Evolutionary conservation across 1,284 basidiomycete genomes (phyloP).

Genomic region (Tilletiaria anomala): DNA sequence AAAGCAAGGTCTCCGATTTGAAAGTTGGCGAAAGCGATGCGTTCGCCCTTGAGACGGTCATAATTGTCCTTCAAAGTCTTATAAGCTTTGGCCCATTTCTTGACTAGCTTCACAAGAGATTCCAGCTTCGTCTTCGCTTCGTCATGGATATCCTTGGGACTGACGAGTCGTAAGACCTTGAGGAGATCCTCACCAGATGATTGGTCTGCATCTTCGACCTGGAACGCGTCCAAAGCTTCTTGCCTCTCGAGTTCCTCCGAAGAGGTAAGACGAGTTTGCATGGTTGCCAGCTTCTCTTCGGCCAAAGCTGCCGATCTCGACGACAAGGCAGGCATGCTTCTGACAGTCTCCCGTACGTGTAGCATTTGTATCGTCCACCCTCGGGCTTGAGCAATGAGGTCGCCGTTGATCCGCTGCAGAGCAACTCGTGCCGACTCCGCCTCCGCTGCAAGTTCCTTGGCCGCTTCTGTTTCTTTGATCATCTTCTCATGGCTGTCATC

Average conservation of each 20-base stretch:
- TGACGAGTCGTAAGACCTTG: slow-evolving; percentile 49
- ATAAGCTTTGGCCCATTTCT: slow-evolving; percentile 92
- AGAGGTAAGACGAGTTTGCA: too few relatives aligned
- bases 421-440: too few relatives aligned
- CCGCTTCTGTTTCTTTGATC: slow-evolving; percentile 20
- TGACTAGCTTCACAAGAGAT: slow-evolving; percentile 53
- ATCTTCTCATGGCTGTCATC: slow-evolving; percentile 28
- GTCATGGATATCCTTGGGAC: slow-evolving; percentile 60
- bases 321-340: too few relatives aligned
- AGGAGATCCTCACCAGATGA: slow-evolving; percentile 15
- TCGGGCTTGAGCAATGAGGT: too few relatives aligned
- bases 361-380: too few relatives aligned
- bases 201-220: slow-evolving; percentile 8
- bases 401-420: too few relatives aligned
- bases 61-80: slow-evolving; percentile 53
- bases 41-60: too few relatives aligned
- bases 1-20: slow-evolving; percentile 59
- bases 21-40: slow-evolving; percentile 30
- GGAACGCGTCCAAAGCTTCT: slow-evolving; percentile 19
- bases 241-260: too few relatives aligned
- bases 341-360: too few relatives aligned
- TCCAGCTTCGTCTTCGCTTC: slow-evolving; percentile 60
- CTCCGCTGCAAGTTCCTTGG: too few relatives aligned
- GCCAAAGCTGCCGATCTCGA: too few relatives aligned
- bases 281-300: too few relatives aligned